Evolutionary conservation across 495 filamentous ascomycete species (phyloP), one percentile per base, ranked within the genome.

Genomic region (Daldinia concentrica): DNA sequence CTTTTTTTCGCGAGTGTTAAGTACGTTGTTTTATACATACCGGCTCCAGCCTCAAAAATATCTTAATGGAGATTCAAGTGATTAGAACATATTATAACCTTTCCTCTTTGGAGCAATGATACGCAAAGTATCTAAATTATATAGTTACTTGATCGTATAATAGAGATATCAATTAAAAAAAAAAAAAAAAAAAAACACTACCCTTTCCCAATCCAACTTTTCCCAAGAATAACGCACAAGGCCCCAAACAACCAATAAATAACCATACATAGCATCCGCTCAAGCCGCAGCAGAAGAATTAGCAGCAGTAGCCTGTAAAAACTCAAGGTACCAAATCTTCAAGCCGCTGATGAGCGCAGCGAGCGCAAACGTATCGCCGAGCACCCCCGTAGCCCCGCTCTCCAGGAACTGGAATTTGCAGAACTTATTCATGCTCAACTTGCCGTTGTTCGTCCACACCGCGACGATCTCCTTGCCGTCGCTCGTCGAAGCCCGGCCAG

Each of bases 391-490:
- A 5, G 69, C 56, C 11, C 72, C 74, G 64, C 72, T 77, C 39
- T 68, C 74, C n/a, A 77, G 27, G 52, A 73, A 73, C 55, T 68
- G 68, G 45, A 78, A 77, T 22, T 71, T 69, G 45, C 73, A 66
- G 1, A 62, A 41, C 56, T 78, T 77, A 27, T 50, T 70, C 51
- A 41, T 62, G 55, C 69, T 73, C 62, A 24, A 32, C 29, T 32
- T 66, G 14, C 22, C 45, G 50, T 76, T 78, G 9, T 41, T 22
- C 27, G 72, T 34, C 56, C 60, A 72, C 11, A 62, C 69, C 4
- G 74, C 76, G 4, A 78, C 72, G 19, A 78, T 29, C 39, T 78
- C 76, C 30, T 67, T 68, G 3, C 74, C 76, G 55, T 77, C 76
- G 61, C 76, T 78, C 36, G 74, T 63, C 15, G 50, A 58, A 14